A percentile compares a stretch with the other conserved stretches of the same genome.
Conservation (phyloP, 208 protist species). For the Trypanosoma congolense region DNA sequence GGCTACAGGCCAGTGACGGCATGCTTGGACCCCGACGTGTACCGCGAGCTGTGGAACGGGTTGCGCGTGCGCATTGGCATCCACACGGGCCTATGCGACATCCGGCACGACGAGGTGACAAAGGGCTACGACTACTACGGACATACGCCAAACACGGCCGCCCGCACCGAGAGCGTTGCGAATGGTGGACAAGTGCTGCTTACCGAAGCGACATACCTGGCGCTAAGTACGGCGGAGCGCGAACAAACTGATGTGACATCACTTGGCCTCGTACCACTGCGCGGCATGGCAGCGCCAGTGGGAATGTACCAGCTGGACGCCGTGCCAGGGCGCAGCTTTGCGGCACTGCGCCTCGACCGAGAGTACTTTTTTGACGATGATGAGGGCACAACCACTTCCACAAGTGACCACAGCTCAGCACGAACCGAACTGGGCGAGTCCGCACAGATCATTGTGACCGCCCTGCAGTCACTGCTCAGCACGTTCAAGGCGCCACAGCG, state of each 20-base stretch:
- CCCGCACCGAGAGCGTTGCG: no score
- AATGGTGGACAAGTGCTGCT: no score
- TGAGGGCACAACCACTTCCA: not conserved
- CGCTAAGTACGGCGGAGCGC: no score
- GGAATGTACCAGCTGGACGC: slow-evolving; percentile 18
- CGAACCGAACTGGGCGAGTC: not conserved
- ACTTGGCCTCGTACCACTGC: slow-evolving; percentile 15
- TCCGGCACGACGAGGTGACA: slow-evolving; percentile 42
- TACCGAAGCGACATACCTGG: no score
- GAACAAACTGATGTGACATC: slow-evolving; percentile 7
- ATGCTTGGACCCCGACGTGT: slow-evolving; percentile 24
- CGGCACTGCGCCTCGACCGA: slow-evolving; percentile 3
- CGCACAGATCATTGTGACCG: no score
- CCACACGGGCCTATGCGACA: slow-evolving; percentile 50
- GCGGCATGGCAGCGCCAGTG: slow-evolving; percentile 11
- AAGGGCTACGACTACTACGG: slow-evolving; percentile 2
- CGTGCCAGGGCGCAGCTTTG: no score
- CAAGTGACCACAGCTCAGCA: not conserved
- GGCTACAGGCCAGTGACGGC: slow-evolving; percentile 23
- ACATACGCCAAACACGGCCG: no score
- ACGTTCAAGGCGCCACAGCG: not conserved
- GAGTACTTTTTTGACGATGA: not conserved
- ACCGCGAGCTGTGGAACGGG: slow-evolving; percentile 32
- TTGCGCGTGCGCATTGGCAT: slow-evolving; percentile 47
- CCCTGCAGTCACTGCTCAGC: not conserved